Evolutionary conservation across 805 yeast genomes (phyloP).

Genomic region (Schwanniomyces vanrijiae): DNA sequence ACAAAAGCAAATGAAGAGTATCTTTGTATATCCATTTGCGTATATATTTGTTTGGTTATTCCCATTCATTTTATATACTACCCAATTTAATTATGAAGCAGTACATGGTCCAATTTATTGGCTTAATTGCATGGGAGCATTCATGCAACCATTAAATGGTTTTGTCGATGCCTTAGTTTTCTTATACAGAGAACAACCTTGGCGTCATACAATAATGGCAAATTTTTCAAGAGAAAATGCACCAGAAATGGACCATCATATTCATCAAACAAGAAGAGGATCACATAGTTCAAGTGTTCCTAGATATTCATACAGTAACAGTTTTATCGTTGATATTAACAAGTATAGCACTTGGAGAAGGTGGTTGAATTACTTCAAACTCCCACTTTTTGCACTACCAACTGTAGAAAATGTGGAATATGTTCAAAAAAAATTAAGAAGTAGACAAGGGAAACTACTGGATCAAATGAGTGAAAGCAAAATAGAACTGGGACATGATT

Average conservation of each 20-base stretch:
- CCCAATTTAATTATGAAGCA: slow-evolving; percentile 51
- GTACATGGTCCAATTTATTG: slow-evolving; percentile 55
- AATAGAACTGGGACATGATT: slow-evolving; percentile 25
- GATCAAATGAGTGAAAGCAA: slow-evolving; percentile 2
- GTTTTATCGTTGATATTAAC: slow-evolving; percentile 26
- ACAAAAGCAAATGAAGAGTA: slow-evolving; percentile 73
- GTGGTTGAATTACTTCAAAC: slow-evolving; percentile 26
- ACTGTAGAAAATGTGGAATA: slow-evolving; percentile 28
- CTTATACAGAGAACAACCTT: slow-evolving; percentile 74
- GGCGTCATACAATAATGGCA: slow-evolving; percentile 52
- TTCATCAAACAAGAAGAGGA: slow-evolving; percentile 5
- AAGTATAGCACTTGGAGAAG: slow-evolving; percentile 42
- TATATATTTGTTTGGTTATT: slow-evolving; percentile 80
- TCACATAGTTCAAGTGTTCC: slow-evolving; percentile 24
- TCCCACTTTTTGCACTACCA: slow-evolving; percentile 51
- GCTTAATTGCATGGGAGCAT: slow-evolving; percentile 67
- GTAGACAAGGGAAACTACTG: slow-evolving; percentile 9
- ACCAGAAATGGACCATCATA: slow-evolving; percentile 23
- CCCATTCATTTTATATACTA: slow-evolving; percentile 67
- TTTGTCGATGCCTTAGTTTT: slow-evolving; percentile 76
- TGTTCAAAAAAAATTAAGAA: slow-evolving; percentile 17
- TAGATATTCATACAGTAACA: slow-evolving; percentile 27
- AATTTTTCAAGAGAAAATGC: slow-evolving; percentile 37
- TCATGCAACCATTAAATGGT: slow-evolving; percentile 79
- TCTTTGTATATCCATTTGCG: slow-evolving; percentile 82